Conservation (phyloP, 108 stramenopile species). For the Bacterosira constricta region DNA sequence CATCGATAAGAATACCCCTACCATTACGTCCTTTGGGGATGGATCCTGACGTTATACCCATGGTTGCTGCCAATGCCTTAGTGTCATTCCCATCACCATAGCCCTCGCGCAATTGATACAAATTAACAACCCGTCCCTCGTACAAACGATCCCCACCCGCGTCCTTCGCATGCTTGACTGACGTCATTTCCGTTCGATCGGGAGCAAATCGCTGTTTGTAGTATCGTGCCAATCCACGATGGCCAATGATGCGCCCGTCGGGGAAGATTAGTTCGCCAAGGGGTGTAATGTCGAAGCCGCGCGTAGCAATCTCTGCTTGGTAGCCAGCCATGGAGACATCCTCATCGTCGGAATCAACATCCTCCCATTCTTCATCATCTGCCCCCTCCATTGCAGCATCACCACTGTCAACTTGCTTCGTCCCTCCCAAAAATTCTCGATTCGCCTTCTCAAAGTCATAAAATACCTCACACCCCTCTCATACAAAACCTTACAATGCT, state of each 20-base stretch:
- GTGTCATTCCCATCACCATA: slow-evolving; percentile 5
- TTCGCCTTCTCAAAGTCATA: slow-evolving; percentile 80
- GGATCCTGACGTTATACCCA: background rate
- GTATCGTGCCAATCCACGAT: slow-evolving; percentile 77
- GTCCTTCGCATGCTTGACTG: slow-evolving; percentile 69
- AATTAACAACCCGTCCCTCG: slow-evolving; percentile 67
- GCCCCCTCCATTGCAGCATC: slow-evolving; percentile 31
- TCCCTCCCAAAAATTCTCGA: background rate
- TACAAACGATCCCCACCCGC: slow-evolving; percentile 84
- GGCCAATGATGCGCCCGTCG: slow-evolving; percentile 87
- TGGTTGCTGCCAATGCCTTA: slow-evolving; percentile 5
- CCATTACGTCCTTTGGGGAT: slow-evolving; percentile 10
- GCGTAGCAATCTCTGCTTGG: slow-evolving; percentile 72
- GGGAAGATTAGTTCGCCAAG: slow-evolving; percentile 88
- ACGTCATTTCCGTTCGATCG: slow-evolving; percentile 38
- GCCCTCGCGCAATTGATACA: slow-evolving; percentile 28
- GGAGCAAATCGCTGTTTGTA: slow-evolving; percentile 84
- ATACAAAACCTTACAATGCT: slow-evolving; percentile 91
- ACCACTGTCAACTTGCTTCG: slow-evolving; percentile 28
- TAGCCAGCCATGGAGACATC: slow-evolving; percentile 74
- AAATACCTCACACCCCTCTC: slow-evolving; percentile 92
- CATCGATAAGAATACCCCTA: slow-evolving; percentile 27
- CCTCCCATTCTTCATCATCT: slow-evolving; percentile 45
- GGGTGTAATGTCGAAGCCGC: slow-evolving; percentile 88
- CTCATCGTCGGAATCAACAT: slow-evolving; percentile 59